Base-by-base conservation (phyloP, 345 rosid genomes). In the Heritiera littoralis region DNA sequence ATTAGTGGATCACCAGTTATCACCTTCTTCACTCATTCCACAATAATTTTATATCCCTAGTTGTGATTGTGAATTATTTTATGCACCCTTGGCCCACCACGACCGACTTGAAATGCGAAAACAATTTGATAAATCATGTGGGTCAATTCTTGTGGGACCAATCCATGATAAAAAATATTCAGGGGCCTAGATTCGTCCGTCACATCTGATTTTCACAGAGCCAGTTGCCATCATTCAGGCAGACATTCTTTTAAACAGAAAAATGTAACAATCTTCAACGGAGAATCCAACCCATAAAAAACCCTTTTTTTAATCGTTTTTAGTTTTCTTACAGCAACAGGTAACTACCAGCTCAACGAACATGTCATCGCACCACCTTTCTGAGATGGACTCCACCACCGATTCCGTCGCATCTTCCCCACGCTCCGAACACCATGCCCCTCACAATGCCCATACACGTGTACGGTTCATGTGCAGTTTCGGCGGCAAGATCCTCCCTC, bases 401-500 rank as follows among this genome's bases (percentile, higher is more conserved):
- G 94, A 92, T 80, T 92, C 95, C 2, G 82, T 90, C 17, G 82
- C 91, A 5, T 93, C 99, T 56, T 87, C 99, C 14, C 98, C 97
- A 28, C 92, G 95, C n/a, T 90, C 93, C 59, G 99, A 96, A 52
- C 86, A 83, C 80, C 89, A 80, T 58, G 83, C 83, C n/a, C 74
- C 83, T 15, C 72, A 84, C 1, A 89, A 88, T 45, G 52, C 75
- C 43, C 83, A 66, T 45, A 9, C 80, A 0, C 92, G 94, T 40
- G 90, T 92, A 46, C 92, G 97, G 56, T 89, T 96, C 88, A 93
- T 96, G 99, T 96, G 98, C 81, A 93, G 97, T 80, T 96, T 92
- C 32, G 98, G 97, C 6, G 99, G 99, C 58, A 96, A 89, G 87
- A 96, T 96, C 82, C 85, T 96, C 59, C 99, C 99, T 56, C 97